These are phyloP conservation scores for Amanita muscaria DNA, from an alignment of 768 basidiomycete genomes.

Conservation along the genomic window DNA sequence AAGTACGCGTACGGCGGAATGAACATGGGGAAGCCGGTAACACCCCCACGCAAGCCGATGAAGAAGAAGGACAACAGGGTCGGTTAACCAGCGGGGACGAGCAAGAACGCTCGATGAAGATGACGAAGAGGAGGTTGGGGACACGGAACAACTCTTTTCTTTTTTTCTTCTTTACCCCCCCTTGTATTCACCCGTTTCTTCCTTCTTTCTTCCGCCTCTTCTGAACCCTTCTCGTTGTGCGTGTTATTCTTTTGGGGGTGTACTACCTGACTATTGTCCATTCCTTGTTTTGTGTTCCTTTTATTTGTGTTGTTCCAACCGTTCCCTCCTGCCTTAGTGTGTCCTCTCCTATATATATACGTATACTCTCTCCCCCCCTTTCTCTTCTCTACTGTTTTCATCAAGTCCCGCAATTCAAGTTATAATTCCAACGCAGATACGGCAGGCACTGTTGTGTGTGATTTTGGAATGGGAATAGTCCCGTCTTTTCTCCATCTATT, in stretches of 20 bases:
- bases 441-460: too few species aligned
- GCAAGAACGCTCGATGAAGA: slow-evolving; percentile 1
- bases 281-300: slow-evolving; percentile 7
- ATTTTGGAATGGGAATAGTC: too few species aligned
- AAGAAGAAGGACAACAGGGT: slow-evolving; percentile 80
- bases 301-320: slow-evolving; percentile 2
- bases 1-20: slow-evolving; percentile 86
- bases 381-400: not conserved
- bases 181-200: slow-evolving; percentile 9
- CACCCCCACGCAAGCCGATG: slow-evolving; percentile 96
- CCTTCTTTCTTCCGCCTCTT: slow-evolving; percentile 4
- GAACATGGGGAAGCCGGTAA: slow-evolving; percentile 83
- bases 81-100: slow-evolving; percentile 18
- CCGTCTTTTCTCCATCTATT: too few species aligned
- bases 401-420: too few species aligned
- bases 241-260: slow-evolving; percentile 10
- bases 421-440: too few species aligned
- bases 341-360: slow-evolving; percentile 8
- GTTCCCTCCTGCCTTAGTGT: slow-evolving; percentile 8
- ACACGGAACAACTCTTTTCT: not conserved
- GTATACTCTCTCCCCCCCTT: not conserved
- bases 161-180: not conserved
- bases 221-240: slow-evolving; percentile 7
- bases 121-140: slow-evolving; percentile 1
- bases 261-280: slow-evolving; percentile 4